Percentiles rank a stretch among this genome's conserved stretches.
Conservation (phyloP, 805 yeast species). For the Phaffomyces antillensis region DNA sequence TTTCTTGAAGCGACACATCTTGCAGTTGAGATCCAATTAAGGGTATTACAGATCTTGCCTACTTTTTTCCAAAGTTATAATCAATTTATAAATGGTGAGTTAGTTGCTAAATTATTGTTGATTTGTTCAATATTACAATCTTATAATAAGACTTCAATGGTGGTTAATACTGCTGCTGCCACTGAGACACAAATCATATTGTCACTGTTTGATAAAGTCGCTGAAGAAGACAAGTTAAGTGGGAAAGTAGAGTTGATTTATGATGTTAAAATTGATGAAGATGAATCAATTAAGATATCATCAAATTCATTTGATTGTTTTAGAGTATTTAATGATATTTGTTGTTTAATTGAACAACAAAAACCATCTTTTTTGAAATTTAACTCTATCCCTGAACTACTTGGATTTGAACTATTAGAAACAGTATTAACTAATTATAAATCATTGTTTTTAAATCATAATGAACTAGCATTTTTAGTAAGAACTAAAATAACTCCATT, state of each 20-base stretch:
- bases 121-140: slow-evolving; percentile 70
- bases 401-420: slow-evolving; percentile 81
- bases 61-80: slow-evolving; percentile 61
- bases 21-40: slow-evolving; percentile 78
- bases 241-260: background rate
- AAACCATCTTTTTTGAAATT: slow-evolving; percentile 48
- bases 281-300: slow-evolving; percentile 35
- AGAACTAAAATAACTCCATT: slow-evolving; percentile 71
- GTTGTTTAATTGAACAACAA: slow-evolving; percentile 55
- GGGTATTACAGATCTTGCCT: slow-evolving; percentile 79
- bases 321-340: slow-evolving; percentile 64
- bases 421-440: slow-evolving; percentile 63
- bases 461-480: slow-evolving; percentile 59
- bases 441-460: slow-evolving; percentile 45
- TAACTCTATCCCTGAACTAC: slow-evolving; percentile 46
- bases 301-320: slow-evolving; percentile 62
- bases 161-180: slow-evolving; percentile 86
- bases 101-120: slow-evolving; percentile 50
- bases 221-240: slow-evolving; percentile 31
- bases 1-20: slow-evolving; percentile 67
- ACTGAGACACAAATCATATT: slow-evolving; percentile 82
- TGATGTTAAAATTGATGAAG: slow-evolving; percentile 34
- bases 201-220: slow-evolving; percentile 64
- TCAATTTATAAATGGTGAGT: slow-evolving; percentile 42
- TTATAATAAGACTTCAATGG: slow-evolving; percentile 65